Base-by-base conservation (phyloP, 1,139 yeast genomes). In the Diutina mesorugosa region DNA sequence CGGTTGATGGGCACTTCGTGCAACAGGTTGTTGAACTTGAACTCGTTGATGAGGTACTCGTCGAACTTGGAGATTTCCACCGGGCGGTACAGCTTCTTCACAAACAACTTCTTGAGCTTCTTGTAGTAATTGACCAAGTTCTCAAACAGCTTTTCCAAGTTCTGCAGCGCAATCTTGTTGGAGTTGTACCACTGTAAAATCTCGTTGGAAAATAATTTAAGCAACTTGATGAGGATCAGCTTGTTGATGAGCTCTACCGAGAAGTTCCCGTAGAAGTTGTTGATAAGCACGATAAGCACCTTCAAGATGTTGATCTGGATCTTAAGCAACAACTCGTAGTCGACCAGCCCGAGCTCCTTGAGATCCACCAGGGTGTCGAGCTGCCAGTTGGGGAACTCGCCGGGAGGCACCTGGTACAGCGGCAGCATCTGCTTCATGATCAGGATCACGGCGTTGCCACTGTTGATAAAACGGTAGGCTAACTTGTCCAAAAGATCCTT, bases 281-380 rank as follows among this genome's bases (percentile, higher is more conserved):
- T 79, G 29, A 90, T 81, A 69, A 95, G 78, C 48, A 85, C 79
- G 56, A 84, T 80, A 58, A 90, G 73, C 0, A 90, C 89, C 65
- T 89, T 95, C 60, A 90, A 73, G 51, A 90, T 83, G 56, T 95
- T 95, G 57, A 87, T 78, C 65, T 90, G 96, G 57, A 90, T 87
- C 66, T 85, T 73, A 79, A 62, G 84, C 78, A 67, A 83, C 74
- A 71, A 79, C 73, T 65, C 81, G 73, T 87, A 76, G 61, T 76
- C 79, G 45, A 76, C 78, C 51, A 73, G 76, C 0, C 80, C 80
- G 56, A 75, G 66, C 47, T 70, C 73, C 50, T 67, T 66, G 58
- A 75, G 64, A 57, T 74, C 72, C 26, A 73, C 71, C 5, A 67
- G 63, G 1, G 67, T 63, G 59, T 76, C 79, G 30, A 70, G 61